phyloP scores from a whole-genome alignment of 257 asterid genomes.

The Solanum paucissectum region DNA sequence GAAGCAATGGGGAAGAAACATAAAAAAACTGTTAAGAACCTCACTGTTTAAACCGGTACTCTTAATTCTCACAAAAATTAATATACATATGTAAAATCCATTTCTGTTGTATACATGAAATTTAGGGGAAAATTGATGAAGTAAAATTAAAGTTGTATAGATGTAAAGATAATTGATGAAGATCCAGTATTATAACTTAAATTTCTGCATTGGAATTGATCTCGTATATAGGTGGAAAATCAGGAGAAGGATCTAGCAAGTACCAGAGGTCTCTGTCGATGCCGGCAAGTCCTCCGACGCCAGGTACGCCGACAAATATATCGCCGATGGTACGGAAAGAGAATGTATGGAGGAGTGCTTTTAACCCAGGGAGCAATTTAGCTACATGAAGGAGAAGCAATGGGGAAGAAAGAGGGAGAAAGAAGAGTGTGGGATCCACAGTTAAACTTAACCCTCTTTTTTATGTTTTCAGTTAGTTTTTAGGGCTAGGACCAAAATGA shows the following conservation, averaged over 20 bases:
- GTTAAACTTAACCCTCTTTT: too few relatives aligned
- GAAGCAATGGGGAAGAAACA: too few relatives aligned
- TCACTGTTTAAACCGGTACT: constrained; percentile 31
- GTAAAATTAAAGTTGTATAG: not conserved
- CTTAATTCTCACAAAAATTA: too few relatives aligned
- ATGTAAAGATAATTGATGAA: not conserved
- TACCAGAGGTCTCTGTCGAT: constrained; percentile 50
- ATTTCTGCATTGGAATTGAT: not conserved
- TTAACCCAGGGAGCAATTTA: constrained; percentile 84
- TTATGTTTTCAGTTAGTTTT: too few relatives aligned
- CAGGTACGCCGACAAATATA: constrained; percentile 46
- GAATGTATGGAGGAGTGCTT: constrained; percentile 96
- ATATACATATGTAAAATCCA: too few relatives aligned
- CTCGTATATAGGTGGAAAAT: constrained; percentile 12
- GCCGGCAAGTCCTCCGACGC: constrained; percentile 40
- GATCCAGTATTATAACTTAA: not conserved
- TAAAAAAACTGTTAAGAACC: constrained; percentile 6
- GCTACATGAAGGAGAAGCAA: constrained; percentile 23
- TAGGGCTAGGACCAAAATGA: too few relatives aligned
- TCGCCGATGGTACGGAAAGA: constrained; percentile 51
- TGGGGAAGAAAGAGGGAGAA: too few relatives aligned
- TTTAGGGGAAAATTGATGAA: not conserved
- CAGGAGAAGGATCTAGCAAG: constrained; percentile 35
- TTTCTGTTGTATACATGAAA: not conserved
- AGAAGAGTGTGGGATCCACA: too few relatives aligned